Evolutionary conservation across 2,329 filamentous ascomycete genomes (phyloP).

Genomic region (Plenodomus biglobosus): DNA sequence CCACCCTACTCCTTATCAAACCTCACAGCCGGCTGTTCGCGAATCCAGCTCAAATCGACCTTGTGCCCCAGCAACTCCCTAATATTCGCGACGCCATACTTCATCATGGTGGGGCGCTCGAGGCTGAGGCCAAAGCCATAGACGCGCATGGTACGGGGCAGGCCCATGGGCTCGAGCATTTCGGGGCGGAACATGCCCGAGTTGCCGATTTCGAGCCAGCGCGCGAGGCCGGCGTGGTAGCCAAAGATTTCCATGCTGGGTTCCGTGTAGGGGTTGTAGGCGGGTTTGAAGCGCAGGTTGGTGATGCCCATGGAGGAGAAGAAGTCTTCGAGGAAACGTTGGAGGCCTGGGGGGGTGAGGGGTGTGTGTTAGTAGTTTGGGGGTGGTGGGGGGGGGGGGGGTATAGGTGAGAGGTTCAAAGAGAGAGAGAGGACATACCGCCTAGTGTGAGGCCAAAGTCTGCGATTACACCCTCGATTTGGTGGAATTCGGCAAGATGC

Average conservation of each 20-base stretch:
- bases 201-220: conserved; percentile 93
- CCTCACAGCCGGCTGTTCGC: conserved; percentile 86
- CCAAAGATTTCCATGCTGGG: conserved; percentile 96
- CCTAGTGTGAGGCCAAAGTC: conserved; percentile 92
- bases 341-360: conserved; percentile 53
- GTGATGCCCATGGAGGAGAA: conserved; percentile 94
- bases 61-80: conserved; percentile 91
- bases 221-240: conserved; percentile 69
- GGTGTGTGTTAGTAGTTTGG: neutral
- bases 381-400: neutral
- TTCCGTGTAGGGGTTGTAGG: conserved; percentile 79
- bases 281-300: conserved; percentile 90
- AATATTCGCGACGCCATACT: conserved; percentile 78
- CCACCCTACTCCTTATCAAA: conserved; percentile 69
- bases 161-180: conserved; percentile 92
- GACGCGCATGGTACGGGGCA: conserved; percentile 87
- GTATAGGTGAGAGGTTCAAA: neutral
- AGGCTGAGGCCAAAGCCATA: conserved; percentile 92
- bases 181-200: conserved; percentile 98
- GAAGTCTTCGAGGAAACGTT: conserved; percentile 94
- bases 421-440: conserved; percentile 49
- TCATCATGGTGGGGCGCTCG: conserved; percentile 97
- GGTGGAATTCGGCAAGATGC: conserved; percentile 96
- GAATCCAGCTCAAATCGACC: conserved; percentile 90
- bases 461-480: conserved; percentile 97